Base-by-base conservation (phyloP, 805 yeast genomes). In the Candida maesae region DNA sequence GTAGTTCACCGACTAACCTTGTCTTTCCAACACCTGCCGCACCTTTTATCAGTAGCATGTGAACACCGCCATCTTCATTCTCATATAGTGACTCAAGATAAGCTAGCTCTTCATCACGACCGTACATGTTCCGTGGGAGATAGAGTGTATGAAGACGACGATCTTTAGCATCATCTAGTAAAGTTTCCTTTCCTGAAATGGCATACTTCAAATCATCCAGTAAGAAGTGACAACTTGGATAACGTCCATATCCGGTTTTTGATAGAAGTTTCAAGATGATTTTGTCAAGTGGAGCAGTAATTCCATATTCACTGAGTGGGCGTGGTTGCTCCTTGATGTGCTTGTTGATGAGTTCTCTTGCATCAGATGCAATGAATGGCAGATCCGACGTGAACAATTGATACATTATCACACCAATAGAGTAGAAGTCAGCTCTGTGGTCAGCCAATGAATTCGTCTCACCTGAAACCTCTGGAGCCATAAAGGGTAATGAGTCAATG, bases 391-490 rank as follows among this genome's bases (percentile, higher is more conserved):
- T 63, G 11, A 74, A 41, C n/a, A 71, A 42, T 39, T 74, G 76
- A 45, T 75, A 74, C 15, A 75, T 42, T 7, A 74, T 66, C n/a
- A 74, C 63, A 27, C 80, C 80, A 9, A 73, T 38, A 21, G 74
- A 63, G 52, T 74, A 75, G 35, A 72, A 61, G 51, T 75, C 79
- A 0, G 79, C 64, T 35, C 75, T 59, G 49, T 58, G 66, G 45
- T 74, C 78, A 16, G 70, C 73, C 5, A 63, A 53, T 12, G 63
- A 53, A 23, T 58, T 58, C 13, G 52, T 51, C 20, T 65, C 66
- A 2, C 74, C 70, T 18, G 73, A 65, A 6, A 68, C 63, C 51
- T 75, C 80, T 1, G 80, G 80, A 1, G 78, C 68, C 46, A 72
- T 66, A 47, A 67, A 75, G 1, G 76, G 74, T 16, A 73, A 52